phyloP scores from a whole-genome alignment of 768 basidiomycete species.

The Sporobolomyces roseus region DNA sequence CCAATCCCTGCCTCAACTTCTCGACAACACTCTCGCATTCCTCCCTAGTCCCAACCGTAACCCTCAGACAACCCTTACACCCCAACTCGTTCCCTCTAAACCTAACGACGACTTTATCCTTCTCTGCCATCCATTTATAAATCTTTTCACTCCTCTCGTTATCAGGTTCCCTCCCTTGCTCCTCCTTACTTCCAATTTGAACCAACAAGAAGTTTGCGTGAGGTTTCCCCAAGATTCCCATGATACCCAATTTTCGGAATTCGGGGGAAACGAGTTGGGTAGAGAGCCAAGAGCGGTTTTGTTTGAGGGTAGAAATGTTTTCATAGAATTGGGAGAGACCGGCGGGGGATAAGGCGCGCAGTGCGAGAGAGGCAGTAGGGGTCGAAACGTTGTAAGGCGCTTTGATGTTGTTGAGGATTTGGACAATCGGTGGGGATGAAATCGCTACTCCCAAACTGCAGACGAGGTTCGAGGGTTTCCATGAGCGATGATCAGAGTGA shows the following conservation, averaged over 20 bases:
- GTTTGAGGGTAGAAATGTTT: slow-evolving; percentile 58
- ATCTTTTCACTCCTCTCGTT: slow-evolving; percentile 61
- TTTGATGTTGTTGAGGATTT: slow-evolving; percentile 88
- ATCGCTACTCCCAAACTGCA: slow-evolving; percentile 79
- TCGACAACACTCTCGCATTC: slow-evolving; percentile 66
- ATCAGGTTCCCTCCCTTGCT: slow-evolving; percentile 56
- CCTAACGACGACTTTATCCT: slow-evolving; percentile 68
- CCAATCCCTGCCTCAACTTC: slow-evolving; percentile 53
- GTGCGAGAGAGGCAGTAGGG: slow-evolving; percentile 77
- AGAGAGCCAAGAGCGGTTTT: slow-evolving; percentile 60
- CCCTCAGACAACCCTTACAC: slow-evolving; percentile 78
- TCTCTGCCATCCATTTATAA: slow-evolving; percentile 73
- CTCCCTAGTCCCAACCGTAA: slow-evolving; percentile 78
- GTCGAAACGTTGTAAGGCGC: slow-evolving; percentile 96
- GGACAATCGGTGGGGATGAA: slow-evolving; percentile 83
- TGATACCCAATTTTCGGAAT: slow-evolving; percentile 47
- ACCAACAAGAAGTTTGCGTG: slow-evolving; percentile 87
- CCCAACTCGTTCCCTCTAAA: slow-evolving; percentile 82
- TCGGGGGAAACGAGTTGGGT: slow-evolving; percentile 50
- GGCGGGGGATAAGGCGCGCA: slow-evolving; percentile 66
- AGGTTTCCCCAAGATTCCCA: slow-evolving; percentile 68
- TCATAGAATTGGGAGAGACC: slow-evolving; percentile 61
- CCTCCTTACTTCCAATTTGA: slow-evolving; percentile 55
- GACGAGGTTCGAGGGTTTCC: no score
- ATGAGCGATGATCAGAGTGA: no score